phyloP scores from a whole-genome alignment of 129 eudicot species.

The Helianthus annuus region DNA sequence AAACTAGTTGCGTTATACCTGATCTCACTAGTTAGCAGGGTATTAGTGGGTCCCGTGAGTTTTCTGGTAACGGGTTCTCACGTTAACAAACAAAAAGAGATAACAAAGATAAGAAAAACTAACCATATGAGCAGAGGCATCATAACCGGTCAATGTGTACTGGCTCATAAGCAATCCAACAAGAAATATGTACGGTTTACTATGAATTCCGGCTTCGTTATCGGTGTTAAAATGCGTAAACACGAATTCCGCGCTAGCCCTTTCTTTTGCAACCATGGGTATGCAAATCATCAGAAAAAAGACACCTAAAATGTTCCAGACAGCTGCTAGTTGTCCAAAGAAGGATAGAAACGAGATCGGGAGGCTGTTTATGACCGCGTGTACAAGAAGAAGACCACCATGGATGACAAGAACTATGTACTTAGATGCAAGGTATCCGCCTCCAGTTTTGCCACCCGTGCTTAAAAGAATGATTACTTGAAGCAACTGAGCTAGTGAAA shows the following conservation, averaged over 20 bases:
- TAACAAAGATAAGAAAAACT: conserved; percentile 27
- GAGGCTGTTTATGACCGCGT: conserved; percentile 84
- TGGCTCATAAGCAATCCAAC: conserved; percentile 97
- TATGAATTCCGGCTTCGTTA: conserved; percentile 66
- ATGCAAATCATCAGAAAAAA: conserved; percentile 90
- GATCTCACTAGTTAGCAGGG: background rate
- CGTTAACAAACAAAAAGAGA: background rate
- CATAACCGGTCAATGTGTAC: conserved; percentile 90
- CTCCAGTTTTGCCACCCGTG: conserved; percentile 89
- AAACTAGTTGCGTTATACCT: no score
- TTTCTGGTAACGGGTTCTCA: no score
- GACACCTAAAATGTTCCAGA: conserved; percentile 87
- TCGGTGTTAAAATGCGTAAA: conserved; percentile 90
- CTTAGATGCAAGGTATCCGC: conserved; percentile 82
- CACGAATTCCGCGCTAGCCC: conserved; percentile 72
- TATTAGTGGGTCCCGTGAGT: no score
- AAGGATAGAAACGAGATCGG: conserved; percentile 86
- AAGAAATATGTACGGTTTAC: conserved; percentile 70
- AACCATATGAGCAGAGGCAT: conserved; percentile 99
- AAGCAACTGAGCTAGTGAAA: conserved; percentile 85
- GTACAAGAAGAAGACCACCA: conserved; percentile 73
- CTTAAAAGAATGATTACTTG: conserved; percentile 82
- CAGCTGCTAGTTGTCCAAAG: conserved; percentile 90
- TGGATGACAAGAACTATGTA: conserved; percentile 74
- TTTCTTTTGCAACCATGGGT: conserved; percentile 75